phyloP scores from a whole-genome alignment of 495 filamentous ascomycete genomes.

The Aspergillus mulundensis region DNA sequence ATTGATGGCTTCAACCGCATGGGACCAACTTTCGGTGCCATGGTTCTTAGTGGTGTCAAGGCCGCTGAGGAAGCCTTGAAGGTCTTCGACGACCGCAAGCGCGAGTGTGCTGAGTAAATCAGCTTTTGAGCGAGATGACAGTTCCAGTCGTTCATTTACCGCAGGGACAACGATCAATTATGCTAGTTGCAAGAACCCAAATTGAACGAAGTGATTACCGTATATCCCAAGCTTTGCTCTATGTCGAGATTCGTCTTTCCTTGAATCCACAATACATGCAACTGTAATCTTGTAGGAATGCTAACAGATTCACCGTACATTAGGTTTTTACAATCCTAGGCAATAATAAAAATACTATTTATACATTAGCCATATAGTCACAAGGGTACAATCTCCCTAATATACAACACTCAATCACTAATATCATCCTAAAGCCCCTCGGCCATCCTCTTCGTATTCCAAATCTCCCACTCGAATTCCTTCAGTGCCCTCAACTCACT shows the following conservation, averaged over 20 bases:
- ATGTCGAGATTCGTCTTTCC: no score
- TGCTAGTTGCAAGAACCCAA: not conserved
- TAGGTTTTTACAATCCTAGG: no score
- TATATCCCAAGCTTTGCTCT: no score
- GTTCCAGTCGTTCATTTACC: slow-evolving; percentile 11
- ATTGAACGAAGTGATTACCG: not conserved
- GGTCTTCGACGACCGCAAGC: slow-evolving; percentile 73
- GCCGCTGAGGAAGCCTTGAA: slow-evolving; percentile 78
- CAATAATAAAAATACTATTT: no score
- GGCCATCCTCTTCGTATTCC: slow-evolving; percentile 53
- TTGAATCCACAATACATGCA: no score
- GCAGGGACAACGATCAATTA: not conserved
- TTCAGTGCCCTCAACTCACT: slow-evolving; percentile 78
- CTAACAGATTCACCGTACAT: no score
- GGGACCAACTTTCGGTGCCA: slow-evolving; percentile 76
- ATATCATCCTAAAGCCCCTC: slow-evolving; percentile 13
- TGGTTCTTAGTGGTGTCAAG: slow-evolving; percentile 81
- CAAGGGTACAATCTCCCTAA: not conserved
- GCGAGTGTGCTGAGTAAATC: slow-evolving; percentile 47
- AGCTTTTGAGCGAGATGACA: not conserved
- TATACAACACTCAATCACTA: not conserved
- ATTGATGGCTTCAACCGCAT: slow-evolving; percentile 86
- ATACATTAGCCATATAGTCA: not conserved
- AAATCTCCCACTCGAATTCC: slow-evolving; percentile 94
- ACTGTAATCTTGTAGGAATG: no score